Percentiles rank a stretch among this genome's conserved stretches.
phyloP scores from a whole-genome alignment of 768 basidiomycete species.

The Paxillus involutus region DNA sequence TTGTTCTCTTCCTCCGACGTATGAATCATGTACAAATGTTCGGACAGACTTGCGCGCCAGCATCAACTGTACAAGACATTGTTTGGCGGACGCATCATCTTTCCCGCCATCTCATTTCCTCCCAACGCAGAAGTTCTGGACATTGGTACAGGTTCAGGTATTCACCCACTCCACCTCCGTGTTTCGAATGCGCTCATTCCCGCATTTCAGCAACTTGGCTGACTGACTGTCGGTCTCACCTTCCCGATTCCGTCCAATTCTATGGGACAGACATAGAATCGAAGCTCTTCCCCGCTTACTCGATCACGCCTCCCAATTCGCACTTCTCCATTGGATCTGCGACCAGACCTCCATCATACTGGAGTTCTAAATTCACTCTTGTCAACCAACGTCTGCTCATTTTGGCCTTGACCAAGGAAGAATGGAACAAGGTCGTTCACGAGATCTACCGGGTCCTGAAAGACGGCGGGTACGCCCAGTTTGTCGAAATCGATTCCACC shows the following conservation, averaged over 20 bases:
- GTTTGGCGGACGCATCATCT: conserved; percentile 15
- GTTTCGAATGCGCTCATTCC: neutral
- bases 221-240: conserved; percentile 10
- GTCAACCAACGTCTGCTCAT: conserved; percentile 34
- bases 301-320: neutral
- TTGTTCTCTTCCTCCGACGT: neutral
- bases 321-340: conserved; percentile 15
- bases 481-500: conserved; percentile 24
- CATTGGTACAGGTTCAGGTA: conserved; percentile 25
- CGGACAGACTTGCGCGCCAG: conserved; percentile 14
- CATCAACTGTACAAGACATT: conserved; percentile 17
- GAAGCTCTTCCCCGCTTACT: conserved; percentile 10
- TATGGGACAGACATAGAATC: conserved; percentile 25
- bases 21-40: neutral
- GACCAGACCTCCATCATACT: conserved; percentile 24
- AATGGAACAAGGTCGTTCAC: conserved; percentile 23
- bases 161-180: neutral
- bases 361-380: conserved; percentile 28
- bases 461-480: conserved; percentile 31
- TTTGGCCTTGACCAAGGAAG: conserved; percentile 19
- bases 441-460: conserved; percentile 31
- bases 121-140: conserved; percentile 16
- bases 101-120: conserved; percentile 8
- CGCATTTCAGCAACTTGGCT: conserved; percentile 12
- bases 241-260: conserved; percentile 13